A percentile compares a stretch with the other conserved stretches of the same genome.
phyloP scores from a whole-genome alignment of 2,329 filamentous ascomycete species.

The Ilyonectria destructans region DNA sequence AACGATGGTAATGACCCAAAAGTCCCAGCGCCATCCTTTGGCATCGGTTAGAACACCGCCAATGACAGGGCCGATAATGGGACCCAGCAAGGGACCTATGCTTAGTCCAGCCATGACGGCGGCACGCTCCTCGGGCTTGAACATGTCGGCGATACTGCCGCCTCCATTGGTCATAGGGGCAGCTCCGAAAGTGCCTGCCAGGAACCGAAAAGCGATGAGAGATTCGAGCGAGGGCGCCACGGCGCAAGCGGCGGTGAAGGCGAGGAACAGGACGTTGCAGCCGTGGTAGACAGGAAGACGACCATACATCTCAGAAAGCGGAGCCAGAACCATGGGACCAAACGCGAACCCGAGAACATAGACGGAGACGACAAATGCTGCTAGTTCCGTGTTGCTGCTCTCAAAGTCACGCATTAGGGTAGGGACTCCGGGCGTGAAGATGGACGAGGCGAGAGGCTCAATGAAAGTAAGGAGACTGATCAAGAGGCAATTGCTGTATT shows the following conservation, averaged over 20 bases:
- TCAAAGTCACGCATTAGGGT: conserved; percentile 72
- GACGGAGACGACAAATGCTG: conserved; percentile 52
- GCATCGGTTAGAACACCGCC: conserved; percentile 76
- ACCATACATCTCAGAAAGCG: conserved; percentile 66
- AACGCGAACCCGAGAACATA: conserved; percentile 70
- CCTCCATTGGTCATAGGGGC: conserved; percentile 70
- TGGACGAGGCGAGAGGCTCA: conserved; percentile 61
- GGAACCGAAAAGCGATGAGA: conserved; percentile 66
- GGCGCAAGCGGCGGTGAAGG: conserved; percentile 58
- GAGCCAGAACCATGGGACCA: conserved; percentile 65
- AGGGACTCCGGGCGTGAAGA: conserved; percentile 76
- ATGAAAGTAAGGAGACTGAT: conserved; percentile 56
- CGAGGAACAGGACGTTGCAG: conserved; percentile 58
- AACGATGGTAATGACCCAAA: conserved; percentile 75
- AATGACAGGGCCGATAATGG: conserved; percentile 55
- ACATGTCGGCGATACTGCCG: conserved; percentile 62
- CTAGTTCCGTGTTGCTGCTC: conserved; percentile 46
- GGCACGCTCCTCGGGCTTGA: conserved; percentile 53
- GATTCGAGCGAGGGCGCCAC: conserved; percentile 56
- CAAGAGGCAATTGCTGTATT: conserved; percentile 53
- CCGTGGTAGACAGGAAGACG: conserved; percentile 61
- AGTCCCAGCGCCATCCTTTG: conserved; percentile 74
- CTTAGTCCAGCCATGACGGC: conserved; percentile 71
- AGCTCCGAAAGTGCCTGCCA: conserved; percentile 68
- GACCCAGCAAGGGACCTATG: conserved; percentile 65